Conservation (phyloP, 2,329 filamentous ascomycete genomes). For the Byssochlamys sp. region DNA sequence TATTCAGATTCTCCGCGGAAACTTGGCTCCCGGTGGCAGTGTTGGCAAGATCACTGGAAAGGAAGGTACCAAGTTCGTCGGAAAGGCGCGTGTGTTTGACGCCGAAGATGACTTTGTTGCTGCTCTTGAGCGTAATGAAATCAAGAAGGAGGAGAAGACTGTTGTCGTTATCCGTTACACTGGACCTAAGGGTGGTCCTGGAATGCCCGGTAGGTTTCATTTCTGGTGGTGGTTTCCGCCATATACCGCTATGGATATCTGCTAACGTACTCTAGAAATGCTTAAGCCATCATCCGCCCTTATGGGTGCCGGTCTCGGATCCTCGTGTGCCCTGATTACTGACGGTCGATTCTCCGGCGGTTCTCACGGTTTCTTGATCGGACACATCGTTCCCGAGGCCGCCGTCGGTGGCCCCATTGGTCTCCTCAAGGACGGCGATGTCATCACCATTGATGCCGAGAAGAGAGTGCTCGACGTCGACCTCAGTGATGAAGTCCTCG, state of each 20-base stretch:
- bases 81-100: slow-evolving; percentile 62
- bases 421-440: slow-evolving; percentile 70
- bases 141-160: slow-evolving; percentile 67
- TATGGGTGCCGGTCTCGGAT: slow-evolving; percentile 62
- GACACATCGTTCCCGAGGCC: slow-evolving; percentile 79
- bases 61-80: slow-evolving; percentile 58
- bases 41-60: slow-evolving; percentile 72
- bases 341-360: slow-evolving; percentile 58
- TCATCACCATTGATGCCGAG: slow-evolving; percentile 73
- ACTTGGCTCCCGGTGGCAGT: slow-evolving; percentile 58
- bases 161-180: slow-evolving; percentile 68
- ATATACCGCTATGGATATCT: not conserved
- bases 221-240: not conserved
- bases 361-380: slow-evolving; percentile 77
- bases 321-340: slow-evolving; percentile 62
- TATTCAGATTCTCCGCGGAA: slow-evolving; percentile 62
- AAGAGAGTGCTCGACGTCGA: slow-evolving; percentile 57
- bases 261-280: slow-evolving; percentile 61
- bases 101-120: slow-evolving; percentile 59
- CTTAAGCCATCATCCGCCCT: slow-evolving; percentile 62
- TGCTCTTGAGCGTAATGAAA: slow-evolving; percentile 56
- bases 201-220: slow-evolving; percentile 46
- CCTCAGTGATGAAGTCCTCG: slow-evolving; percentile 57
- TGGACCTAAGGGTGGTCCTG: slow-evolving; percentile 62
- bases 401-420: slow-evolving; percentile 77